Base-by-base conservation (phyloP, 192 early-diverging fungal genomes). In the Geranomyces michiganensis region DNA sequence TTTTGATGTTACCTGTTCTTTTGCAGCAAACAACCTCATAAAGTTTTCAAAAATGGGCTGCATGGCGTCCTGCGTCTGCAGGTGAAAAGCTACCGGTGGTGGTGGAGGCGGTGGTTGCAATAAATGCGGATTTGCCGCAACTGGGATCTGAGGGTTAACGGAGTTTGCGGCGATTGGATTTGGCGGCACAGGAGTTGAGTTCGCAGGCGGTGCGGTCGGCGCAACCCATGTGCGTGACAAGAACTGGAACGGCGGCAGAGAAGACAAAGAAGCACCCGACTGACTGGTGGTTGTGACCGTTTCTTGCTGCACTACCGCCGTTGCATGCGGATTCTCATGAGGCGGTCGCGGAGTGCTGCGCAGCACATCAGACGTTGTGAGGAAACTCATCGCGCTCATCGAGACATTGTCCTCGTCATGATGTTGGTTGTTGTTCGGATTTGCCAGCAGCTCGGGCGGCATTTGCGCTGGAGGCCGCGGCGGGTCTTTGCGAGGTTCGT, bases 201-300 rank as follows among this genome's bases (percentile, higher is more conserved):
- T 65, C 21, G 66, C 68, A 44, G 68, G 68, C n/a, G 70, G 70
- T 9, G 70, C 70, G 21, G 70, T 71, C 13, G 70, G 70, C 31
- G 70, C 70, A 15, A 71, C 61, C 70, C 70, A 71, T 21, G 33
- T 47, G 3, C 66, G 66, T 24, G 63, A 65, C 27, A 67, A 48
- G 17, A 67, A 56, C 66, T 67, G 47, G 32, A 32, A 30, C 3
- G 27, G 53, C 14, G 36, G 36, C 36, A 10, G 36, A 3, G 36
- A 41, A 41, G 36, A 41, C 36, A 10, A 41, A 41, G 36, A 41
- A 41, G 5, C 5, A 41, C 36, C 36, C 36, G 36, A 3, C 36
- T 3, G 10, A 7, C 5, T 41, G 5, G 36, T 10, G 5, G 36
- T 41, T 10, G 36, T 10, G 3, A 10, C 36, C 36, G 36, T 41